phyloP scores from a whole-genome alignment of 1,284 basidiomycete genomes.

The Puccinia novopanici region DNA sequence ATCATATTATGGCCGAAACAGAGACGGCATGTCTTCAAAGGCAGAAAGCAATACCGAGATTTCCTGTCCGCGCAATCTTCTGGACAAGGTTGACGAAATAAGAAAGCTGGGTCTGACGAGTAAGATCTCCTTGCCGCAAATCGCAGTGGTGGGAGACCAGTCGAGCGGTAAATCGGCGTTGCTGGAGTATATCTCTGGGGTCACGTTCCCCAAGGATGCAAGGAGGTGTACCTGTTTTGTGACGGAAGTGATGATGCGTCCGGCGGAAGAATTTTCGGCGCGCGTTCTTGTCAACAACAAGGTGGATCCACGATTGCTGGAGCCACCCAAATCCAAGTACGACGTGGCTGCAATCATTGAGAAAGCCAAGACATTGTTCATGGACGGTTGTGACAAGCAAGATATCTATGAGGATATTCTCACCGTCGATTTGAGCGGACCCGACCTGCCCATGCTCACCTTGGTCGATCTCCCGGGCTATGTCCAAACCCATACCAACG shows the following conservation, averaged over 20 bases:
- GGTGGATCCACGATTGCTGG: constrained; percentile 65
- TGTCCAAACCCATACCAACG: constrained; percentile 88
- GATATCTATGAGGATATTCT: constrained; percentile 92
- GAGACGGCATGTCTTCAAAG: neutral
- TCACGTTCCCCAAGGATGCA: constrained; percentile 97
- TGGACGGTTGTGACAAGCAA: constrained; percentile 84
- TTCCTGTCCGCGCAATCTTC: neutral
- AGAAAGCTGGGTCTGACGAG: neutral
- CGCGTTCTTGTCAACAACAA: neutral
- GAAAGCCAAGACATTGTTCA: constrained; percentile 88
- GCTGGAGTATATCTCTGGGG: constrained; percentile 92
- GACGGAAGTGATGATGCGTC: constrained; percentile 93
- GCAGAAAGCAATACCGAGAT: neutral
- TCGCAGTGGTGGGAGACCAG: constrained; percentile 96
- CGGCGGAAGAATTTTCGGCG: constrained; percentile 58
- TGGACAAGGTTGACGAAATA: constrained; percentile 13
- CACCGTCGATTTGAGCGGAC: constrained; percentile 80
- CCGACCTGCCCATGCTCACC: constrained; percentile 91
- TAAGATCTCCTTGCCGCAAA: constrained; percentile 70
- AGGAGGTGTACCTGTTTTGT: constrained; percentile 99
- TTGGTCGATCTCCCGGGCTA: constrained; percentile 97
- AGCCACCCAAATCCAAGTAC: constrained; percentile 62
- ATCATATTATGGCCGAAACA: neutral
- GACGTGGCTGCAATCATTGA: constrained; percentile 66
- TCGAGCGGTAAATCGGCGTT: constrained; percentile 97